These are phyloP conservation scores for Exophiala lecanii-corni DNA, from an alignment of 2,329 filamentous ascomycete genomes.

Conservation along the genomic window DNA sequence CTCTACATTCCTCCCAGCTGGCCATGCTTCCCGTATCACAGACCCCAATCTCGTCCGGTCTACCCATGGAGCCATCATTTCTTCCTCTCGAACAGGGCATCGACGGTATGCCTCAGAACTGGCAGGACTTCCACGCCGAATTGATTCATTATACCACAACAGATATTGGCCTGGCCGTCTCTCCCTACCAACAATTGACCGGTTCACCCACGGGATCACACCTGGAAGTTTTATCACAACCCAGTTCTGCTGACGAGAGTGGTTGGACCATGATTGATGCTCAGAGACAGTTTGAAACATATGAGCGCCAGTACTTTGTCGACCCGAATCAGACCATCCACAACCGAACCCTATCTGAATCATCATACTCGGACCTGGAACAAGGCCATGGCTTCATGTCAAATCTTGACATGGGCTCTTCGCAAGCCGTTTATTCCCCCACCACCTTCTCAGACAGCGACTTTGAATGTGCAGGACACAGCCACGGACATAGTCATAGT, in stretches of 20 bases:
- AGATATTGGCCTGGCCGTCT: slow-evolving; percentile 46
- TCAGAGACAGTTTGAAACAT: slow-evolving; percentile 66
- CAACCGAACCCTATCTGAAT: slow-evolving; percentile 80
- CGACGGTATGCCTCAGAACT: slow-evolving; percentile 65
- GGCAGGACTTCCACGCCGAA: slow-evolving; percentile 73
- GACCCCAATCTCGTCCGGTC: slow-evolving; percentile 55
- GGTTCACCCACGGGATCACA: slow-evolving; percentile 75
- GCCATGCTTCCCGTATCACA: slow-evolving; percentile 55
- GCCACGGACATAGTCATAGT: slow-evolving; percentile 36
- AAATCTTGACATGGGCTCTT: slow-evolving; percentile 78
- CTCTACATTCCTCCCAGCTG: slow-evolving; percentile 47
- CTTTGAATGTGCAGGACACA: slow-evolving; percentile 42
- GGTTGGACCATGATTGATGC: slow-evolving; percentile 81
- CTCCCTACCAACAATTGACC: slow-evolving; percentile 40
- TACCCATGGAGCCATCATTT: slow-evolving; percentile 62
- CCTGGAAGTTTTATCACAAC: slow-evolving; percentile 78
- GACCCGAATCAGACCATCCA: slow-evolving; percentile 89
- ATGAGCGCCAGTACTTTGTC: slow-evolving; percentile 67
- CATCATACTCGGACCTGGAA: slow-evolving; percentile 68
- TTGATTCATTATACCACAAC: slow-evolving; percentile 52
- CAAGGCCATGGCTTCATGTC: slow-evolving; percentile 60
- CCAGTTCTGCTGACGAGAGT: slow-evolving; percentile 75
- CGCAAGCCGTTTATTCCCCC: slow-evolving; percentile 74
- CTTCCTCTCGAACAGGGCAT: slow-evolving; percentile 48
- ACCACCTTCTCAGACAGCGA: slow-evolving; percentile 71